Evolutionary conservation across 139 green algal genomes (phyloP), one percentile per base, ranked within the genome.

Genomic region (Picochlorum sp.): DNA sequence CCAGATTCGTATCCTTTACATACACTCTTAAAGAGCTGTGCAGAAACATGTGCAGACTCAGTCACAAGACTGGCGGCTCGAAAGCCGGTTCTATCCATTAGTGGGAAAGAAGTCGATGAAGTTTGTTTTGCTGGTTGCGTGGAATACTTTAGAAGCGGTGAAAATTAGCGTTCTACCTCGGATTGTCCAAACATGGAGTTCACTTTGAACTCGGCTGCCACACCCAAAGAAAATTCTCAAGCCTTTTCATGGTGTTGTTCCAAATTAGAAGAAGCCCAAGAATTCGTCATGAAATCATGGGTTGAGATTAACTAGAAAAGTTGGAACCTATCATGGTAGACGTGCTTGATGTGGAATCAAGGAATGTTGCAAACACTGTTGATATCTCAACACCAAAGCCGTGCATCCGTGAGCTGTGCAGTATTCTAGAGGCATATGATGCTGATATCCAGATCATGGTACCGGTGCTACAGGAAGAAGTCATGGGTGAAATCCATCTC

Each of bases 401-500:
- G 18, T 23, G n/a, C n/a, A 32, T 65, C 21, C 57, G n/a, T 21
- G 23, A 28, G 20, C 23, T 65, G 3, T 28, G 20, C 15, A 28
- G n/a, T 32, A 26, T 23, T 21, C 6, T 65, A 15, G 23, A 18
- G 8, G 58, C 16, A 21, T 54, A 54, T 54, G 47, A 54, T 54
- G 47, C 47, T 20, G 47, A 54, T 21, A 54, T 54, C 6, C n/a
- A 54, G 7, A 26, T 21, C 18, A 26, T 54, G 47, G 47, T 54
- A 26, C 18, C 16, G 6, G 20, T 51, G 20, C 20, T 65, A 32
- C 23, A 23, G 13, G 23, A 52, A 32, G 41, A 51, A 32, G 58
- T 65, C 20, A 65, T 65, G 58, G 44, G 20, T 9, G 58, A 65
- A 23, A 32, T 65, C 3, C 21, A 45, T 16, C 23, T 32, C 13